Evolutionary conservation across 169 alveolate genomes (phyloP).

Genomic region (Cryptosporidium sp.): DNA sequence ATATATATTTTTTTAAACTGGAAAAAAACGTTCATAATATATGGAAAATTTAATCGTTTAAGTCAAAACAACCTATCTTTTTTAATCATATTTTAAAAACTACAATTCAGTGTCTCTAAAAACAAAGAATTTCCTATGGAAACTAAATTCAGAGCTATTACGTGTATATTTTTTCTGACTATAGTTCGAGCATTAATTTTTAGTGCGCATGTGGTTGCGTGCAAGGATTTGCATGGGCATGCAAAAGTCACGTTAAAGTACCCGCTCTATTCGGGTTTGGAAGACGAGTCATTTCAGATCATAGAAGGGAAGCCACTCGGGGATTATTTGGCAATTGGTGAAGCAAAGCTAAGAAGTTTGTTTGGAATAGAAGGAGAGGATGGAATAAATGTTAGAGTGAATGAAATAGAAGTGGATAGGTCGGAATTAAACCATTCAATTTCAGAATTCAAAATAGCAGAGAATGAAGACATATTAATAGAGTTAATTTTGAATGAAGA

Average conservation of each 20-base stretch:
- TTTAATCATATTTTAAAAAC: not conserved
- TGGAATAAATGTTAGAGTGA: conserved; percentile 7
- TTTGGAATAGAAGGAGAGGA: conserved; percentile 1
- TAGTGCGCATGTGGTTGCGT: not conserved
- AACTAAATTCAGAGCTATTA: not conserved
- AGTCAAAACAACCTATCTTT: no score
- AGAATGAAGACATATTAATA: conserved; percentile 10
- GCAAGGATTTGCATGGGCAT: not conserved
- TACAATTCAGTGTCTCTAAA: not conserved
- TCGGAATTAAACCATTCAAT: conserved; percentile 18
- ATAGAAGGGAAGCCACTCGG: not conserved
- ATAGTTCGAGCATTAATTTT: conserved; percentile 1
- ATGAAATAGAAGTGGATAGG: conserved; percentile 17
- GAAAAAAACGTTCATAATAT: not conserved
- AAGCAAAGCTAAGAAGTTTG: conserved; percentile 8
- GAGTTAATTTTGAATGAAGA: not conserved
- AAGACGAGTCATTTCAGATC: conserved; percentile 16
- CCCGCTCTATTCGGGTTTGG: conserved; percentile 44
- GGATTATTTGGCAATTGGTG: conserved; percentile 21
- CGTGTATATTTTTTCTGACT: not conserved
- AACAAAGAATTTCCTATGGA: not conserved
- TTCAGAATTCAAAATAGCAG: conserved; percentile 12
- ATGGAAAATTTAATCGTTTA: not conserved
- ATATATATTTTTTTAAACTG: not conserved
- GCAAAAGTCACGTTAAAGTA: conserved; percentile 11